Conservation (phyloP, 1,284 basidiomycete species). For the Coriolopsis trogii region DNA sequence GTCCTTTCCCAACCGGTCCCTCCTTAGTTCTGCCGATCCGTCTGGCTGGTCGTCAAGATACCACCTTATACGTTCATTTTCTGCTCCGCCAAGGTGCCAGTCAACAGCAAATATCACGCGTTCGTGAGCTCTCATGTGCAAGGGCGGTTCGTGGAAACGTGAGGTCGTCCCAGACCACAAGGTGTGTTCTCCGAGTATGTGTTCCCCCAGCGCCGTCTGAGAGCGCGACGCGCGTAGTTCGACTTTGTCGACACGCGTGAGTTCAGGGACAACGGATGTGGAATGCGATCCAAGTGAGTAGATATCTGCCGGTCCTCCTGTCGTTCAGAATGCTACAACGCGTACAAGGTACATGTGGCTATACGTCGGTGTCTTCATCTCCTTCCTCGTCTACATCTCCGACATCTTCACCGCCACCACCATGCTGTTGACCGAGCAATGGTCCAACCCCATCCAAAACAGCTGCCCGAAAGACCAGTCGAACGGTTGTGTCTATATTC, state of each 20-base stretch:
- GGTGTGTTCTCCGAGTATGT: slow-evolving; percentile 45
- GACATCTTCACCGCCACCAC: slow-evolving; percentile 98
- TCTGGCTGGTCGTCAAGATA: no score
- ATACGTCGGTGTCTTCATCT: slow-evolving; percentile 92
- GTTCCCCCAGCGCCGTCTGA: slow-evolving; percentile 7
- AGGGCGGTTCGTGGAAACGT: slow-evolving; percentile 89
- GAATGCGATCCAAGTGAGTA: slow-evolving; percentile 84
- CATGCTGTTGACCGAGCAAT: slow-evolving; percentile 90
- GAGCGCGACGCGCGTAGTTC: slow-evolving; percentile 68
- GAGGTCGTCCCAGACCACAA: slow-evolving; percentile 98
- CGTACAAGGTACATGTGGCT: slow-evolving; percentile 82
- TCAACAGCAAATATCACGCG: slow-evolving; percentile 22
- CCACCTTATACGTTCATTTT: no score
- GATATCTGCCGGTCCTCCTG: no score
- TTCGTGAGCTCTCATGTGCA: slow-evolving; percentile 58
- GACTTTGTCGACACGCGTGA: slow-evolving; percentile 96
- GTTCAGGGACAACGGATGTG: slow-evolving; percentile 86
- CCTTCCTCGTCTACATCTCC: slow-evolving; percentile 93
- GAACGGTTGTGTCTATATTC: slow-evolving; percentile 83
- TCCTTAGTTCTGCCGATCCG: no score
- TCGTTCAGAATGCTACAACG: no score
- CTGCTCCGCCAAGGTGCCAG: no score
- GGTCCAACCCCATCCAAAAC: slow-evolving; percentile 90
- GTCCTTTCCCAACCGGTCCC: no score
- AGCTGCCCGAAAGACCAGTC: slow-evolving; percentile 55